A percentile compares a stretch with the other conserved stretches of the same genome.
phyloP scores from a whole-genome alignment of 2,329 filamentous ascomycete species.

The Ustilaginoidea virens region DNA sequence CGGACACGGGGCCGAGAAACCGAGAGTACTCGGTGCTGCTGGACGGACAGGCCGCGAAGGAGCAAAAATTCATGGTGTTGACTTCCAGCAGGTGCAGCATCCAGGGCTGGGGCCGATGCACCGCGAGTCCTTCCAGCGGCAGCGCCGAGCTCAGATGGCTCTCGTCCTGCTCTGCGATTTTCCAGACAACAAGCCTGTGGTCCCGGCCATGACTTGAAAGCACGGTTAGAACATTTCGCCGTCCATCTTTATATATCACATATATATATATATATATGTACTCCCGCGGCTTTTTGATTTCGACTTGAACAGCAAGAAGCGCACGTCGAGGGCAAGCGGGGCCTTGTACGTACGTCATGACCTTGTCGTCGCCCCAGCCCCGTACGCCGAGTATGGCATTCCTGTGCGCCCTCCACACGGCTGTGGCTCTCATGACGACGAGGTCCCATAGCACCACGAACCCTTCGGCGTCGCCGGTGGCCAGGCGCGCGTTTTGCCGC shows the following conservation, averaged over 20 bases:
- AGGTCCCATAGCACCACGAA: slow-evolving; percentile 81
- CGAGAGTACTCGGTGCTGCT: slow-evolving; percentile 10
- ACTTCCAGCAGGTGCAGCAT: slow-evolving; percentile 71
- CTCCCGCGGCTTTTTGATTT: too few relatives aligned
- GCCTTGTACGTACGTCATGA: slow-evolving; percentile 85
- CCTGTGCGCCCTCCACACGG: slow-evolving; percentile 76
- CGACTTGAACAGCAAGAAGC: too few relatives aligned
- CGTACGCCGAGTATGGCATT: slow-evolving; percentile 61
- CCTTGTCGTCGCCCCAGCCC: slow-evolving; percentile 53
- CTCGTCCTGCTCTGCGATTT: slow-evolving; percentile 47
- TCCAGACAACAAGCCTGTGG: slow-evolving; percentile 76
- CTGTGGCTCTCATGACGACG: slow-evolving; percentile 61
- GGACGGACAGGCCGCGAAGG: slow-evolving; percentile 50
- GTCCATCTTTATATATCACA: too few relatives aligned
- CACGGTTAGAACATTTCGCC: too few relatives aligned
- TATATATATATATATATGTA: too few relatives aligned
- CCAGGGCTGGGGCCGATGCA: slow-evolving; percentile 54
- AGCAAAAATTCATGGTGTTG: slow-evolving; percentile 91
- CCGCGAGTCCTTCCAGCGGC: slow-evolving; percentile 47
- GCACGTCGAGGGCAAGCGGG: too few relatives aligned
- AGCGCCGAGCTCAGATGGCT: slow-evolving; percentile 47
- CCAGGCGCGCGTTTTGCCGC: slow-evolving; percentile 55
- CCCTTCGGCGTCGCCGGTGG: slow-evolving; percentile 81
- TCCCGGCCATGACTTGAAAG: slow-evolving; percentile 69
- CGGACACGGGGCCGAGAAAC: slow-evolving; percentile 13